Base-by-base conservation (phyloP, 1,284 basidiomycete genomes). In the Moniliophthora roreri region DNA sequence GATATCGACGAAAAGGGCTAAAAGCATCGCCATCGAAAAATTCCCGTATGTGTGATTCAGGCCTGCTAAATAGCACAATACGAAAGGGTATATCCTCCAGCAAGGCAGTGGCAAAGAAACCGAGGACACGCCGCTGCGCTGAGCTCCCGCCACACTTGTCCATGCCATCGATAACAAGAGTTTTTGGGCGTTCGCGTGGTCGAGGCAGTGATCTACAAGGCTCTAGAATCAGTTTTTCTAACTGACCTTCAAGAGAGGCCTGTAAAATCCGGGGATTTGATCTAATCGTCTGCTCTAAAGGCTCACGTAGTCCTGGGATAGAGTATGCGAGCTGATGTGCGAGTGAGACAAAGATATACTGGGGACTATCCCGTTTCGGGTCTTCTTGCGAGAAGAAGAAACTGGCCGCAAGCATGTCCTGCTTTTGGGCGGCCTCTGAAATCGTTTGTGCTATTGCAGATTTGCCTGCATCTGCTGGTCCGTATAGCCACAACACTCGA, bases 141-240 rank as follows among this genome's bases (percentile, higher is more conserved):
- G 23, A 9, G 15, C 24, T 32, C 4, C 35, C 48, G 10, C 2
- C 23, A 23, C 57, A 62, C 54, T 62, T 61, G 24, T 63, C 60
- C 2, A 64, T 41, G 28, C 62, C 60, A 46, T 63, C 63, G 15
- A 58, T 50, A 4, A 57, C 50, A 10, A 60, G n/a, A n/a, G n/a
- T n/a, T n/a, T n/a, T n/a, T n/a, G n/a, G n/a, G n/a, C n/a, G n/a
- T n/a, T n/a, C n/a, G n/a, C n/a, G n/a, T n/a, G n/a, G 28, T 11
- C 28, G 28, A 32, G 28, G 28, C 6, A 32, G 28, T 11, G 11
- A 11, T 32, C 28, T 32, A 11, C 28, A 32, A 11, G 52, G 52
- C 9, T 48, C 24, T n/a, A 47, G 11, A 1, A 53, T 35, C 1
- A 53, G 46, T 21, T 48, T 20, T 2, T 23, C 18, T 13, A 53